These are phyloP conservation scores for Dimargaris xerosporica DNA, from an alignment of 192 early-diverging fungal species.

Conservation along the genomic window DNA sequence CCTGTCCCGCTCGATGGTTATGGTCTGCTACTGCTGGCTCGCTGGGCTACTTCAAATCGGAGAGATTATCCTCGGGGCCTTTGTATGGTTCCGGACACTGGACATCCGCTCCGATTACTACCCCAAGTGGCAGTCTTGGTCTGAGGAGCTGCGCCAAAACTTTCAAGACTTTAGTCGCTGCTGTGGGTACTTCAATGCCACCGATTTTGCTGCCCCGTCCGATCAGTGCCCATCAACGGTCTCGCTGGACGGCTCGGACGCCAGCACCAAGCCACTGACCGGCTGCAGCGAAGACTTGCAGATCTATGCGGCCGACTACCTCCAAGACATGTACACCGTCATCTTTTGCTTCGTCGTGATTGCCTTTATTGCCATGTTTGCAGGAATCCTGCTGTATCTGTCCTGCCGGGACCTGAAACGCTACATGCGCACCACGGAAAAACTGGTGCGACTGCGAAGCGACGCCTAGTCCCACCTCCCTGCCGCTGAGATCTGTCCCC, in stretches of 20 bases:
- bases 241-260: neutral
- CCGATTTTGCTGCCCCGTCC: neutral
- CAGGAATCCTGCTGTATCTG: neutral
- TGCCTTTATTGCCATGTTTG: neutral
- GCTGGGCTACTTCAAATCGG: neutral
- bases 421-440: slow-evolving; percentile 4
- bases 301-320: neutral
- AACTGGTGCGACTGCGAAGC: slow-evolving; percentile 1
- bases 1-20: neutral
- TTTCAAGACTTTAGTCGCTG: slow-evolving; percentile 9
- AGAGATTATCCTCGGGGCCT: slow-evolving; percentile 1
- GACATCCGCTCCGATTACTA: slow-evolving; percentile 4
- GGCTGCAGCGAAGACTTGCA: neutral
- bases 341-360: slow-evolving; percentile 1
- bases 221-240: neutral
- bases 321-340: neutral
- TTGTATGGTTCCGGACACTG: slow-evolving; percentile 6
- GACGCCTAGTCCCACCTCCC: no score
- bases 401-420: slow-evolving; percentile 8
- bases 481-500: no score
- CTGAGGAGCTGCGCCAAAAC: neutral
- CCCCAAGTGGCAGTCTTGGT: slow-evolving; percentile 3
- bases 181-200: neutral
- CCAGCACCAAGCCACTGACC: neutral
- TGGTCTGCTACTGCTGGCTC: slow-evolving; percentile 1